Conservation (phyloP, 2,329 filamentous ascomycete species). For the Epichloe sp. region DNA sequence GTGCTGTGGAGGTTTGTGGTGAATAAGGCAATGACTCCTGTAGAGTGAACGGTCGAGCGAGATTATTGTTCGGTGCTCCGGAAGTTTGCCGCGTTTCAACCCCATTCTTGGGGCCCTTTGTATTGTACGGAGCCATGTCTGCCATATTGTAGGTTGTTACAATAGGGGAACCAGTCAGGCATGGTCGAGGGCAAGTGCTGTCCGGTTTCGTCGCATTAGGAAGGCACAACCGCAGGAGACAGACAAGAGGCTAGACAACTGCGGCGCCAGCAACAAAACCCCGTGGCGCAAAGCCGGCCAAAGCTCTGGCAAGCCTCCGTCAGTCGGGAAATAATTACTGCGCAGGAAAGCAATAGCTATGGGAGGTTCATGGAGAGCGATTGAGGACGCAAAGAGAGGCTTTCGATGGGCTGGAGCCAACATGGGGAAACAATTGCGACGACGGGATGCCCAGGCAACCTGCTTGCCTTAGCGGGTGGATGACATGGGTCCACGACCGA, state of each 20-base stretch:
- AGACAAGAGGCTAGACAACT: conserved; percentile 3
- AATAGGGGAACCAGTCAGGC: conserved; percentile 16
- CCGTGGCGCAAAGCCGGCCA: neutral
- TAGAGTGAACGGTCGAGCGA: conserved; percentile 43
- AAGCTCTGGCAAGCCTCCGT: neutral
- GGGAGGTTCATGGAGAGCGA: neutral
- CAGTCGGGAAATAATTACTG: neutral
- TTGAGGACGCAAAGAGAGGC: neutral
- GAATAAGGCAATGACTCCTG: conserved; percentile 72
- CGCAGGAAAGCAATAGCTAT: neutral
- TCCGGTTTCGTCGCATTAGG: conserved; percentile 16
- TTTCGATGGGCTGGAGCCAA: neutral
- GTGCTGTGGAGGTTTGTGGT: conserved; percentile 66
- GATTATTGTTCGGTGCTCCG: conserved; percentile 12
- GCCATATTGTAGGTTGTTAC: conserved; percentile 17
- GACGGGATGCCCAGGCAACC: neutral
- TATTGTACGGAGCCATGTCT: conserved; percentile 17
- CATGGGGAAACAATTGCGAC: neutral
- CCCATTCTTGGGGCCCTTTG: conserved; percentile 23
- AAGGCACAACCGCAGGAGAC: conserved; percentile 4
- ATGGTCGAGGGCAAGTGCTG: conserved; percentile 17
- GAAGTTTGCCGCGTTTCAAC: conserved; percentile 12
- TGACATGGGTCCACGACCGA: neutral
- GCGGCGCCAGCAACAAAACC: neutral
- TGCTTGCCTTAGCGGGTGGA: neutral